Conservation (phyloP, 192 early-diverging fungal species). For the Lobulomyces angularis region DNA sequence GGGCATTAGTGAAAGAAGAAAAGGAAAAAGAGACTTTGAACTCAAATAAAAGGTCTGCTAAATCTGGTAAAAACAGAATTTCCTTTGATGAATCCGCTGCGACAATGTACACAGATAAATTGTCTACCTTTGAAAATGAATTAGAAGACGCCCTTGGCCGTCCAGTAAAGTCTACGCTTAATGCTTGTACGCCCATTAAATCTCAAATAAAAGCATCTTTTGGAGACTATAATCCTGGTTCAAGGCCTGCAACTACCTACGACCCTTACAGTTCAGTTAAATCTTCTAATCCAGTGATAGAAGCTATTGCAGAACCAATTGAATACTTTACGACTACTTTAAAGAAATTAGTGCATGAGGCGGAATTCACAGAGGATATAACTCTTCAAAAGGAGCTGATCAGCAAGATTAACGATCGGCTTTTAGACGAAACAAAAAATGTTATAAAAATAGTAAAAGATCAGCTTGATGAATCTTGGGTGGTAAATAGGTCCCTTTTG, state of each 20-base stretch:
- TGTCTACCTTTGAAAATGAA: constrained; percentile 30
- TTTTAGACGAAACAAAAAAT: constrained; percentile 13
- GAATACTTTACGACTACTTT: too few relatives aligned
- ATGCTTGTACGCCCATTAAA: background rate
- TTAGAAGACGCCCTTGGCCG: constrained; percentile 24
- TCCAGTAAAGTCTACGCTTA: constrained; percentile 10
- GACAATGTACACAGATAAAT: constrained; percentile 26
- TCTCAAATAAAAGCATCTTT: constrained; percentile 2
- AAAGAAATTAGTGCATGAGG: too few relatives aligned
- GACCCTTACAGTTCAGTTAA: too few relatives aligned
- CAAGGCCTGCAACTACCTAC: too few relatives aligned
- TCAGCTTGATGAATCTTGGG: constrained; percentile 32
- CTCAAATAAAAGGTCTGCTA: background rate
- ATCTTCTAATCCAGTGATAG: too few relatives aligned
- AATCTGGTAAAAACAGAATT: background rate
- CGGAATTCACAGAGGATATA: too few relatives aligned
- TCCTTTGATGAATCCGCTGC: background rate
- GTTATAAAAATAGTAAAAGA: constrained; percentile 40
- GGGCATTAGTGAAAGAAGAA: constrained; percentile 3
- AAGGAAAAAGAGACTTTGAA: constrained; percentile 13
- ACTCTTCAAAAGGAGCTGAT: too few relatives aligned
- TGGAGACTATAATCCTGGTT: too few relatives aligned
- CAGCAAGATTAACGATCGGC: background rate
- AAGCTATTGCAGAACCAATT: too few relatives aligned
- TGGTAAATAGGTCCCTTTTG: constrained; percentile 38